Base-by-base conservation (phyloP, 192 early-diverging fungal species). In the Gamsiella multidivaricata region DNA sequence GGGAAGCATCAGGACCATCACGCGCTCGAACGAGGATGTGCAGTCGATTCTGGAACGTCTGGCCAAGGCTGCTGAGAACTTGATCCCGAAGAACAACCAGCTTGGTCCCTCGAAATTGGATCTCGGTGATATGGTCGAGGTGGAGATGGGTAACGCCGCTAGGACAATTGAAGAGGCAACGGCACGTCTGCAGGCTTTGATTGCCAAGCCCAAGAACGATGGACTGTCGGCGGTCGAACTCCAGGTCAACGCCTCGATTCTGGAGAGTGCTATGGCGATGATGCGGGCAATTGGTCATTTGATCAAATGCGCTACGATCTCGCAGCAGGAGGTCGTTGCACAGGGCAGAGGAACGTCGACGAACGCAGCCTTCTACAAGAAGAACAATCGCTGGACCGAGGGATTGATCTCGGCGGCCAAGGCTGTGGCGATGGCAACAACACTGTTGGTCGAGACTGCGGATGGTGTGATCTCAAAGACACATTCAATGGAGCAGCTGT, bases 321-420 rank as follows among this genome's bases (percentile, higher is more conserved):
- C 95, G 25, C 97, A 99, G 84, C 91, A 97, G 80, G 97, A 99
- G 83, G 96, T 97, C 88, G 97, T 97, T 6, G 89, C 93, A 0
- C 94, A 98, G 78, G 95, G 95, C 22, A 87, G 93, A 43, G 95
- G 94, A 5, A 76, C 88, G 0, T 90, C 88, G 43, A 88, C 93
- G 14, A 91, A 88, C 56, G 89, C 90, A 1, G 95, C 93, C 2
- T 98, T 98, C 80, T 99, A 99, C 88, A 98, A 98, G 82, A 99
- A 99, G 87, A 95, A 99, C 87, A 97, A 99, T 88, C 93, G 96
- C 62, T 99, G 97, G 97, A 99, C 96, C 5, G 97, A 99, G 78
- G 97, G 97, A 25, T 87, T 99, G 18, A 96, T 99, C 61, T 95
- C 94, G 7, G 97, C 97, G 0, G 97, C 97, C 17, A 94, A 97